Conservation (phyloP, 495 filamentous ascomycete genomes). For the Lichenothelia convexa region DNA sequence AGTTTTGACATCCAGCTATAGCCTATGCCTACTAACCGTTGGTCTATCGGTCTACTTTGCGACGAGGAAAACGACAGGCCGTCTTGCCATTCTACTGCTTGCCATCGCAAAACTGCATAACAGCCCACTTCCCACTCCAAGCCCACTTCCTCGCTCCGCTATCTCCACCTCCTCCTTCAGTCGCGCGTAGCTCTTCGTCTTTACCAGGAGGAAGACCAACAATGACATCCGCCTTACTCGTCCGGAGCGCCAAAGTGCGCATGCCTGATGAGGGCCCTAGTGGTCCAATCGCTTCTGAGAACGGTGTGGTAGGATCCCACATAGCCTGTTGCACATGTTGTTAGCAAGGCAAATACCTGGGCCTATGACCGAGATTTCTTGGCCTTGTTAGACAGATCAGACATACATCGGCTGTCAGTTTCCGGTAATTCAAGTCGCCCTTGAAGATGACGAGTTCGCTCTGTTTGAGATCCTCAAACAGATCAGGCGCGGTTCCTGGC, state of each 20-base stretch:
- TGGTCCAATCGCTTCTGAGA: slow-evolving; percentile 70
- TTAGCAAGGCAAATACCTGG: neutral
- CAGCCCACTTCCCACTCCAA: slow-evolving; percentile 94
- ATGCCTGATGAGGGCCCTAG: slow-evolving; percentile 64
- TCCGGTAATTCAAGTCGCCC: slow-evolving; percentile 90
- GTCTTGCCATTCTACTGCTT: no score
- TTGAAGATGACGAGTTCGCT: slow-evolving; percentile 91
- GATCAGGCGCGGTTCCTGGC: slow-evolving; percentile 40
- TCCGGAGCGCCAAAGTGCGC: slow-evolving; percentile 68
- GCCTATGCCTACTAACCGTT: no score
- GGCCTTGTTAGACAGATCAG: neutral
- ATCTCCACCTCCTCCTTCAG: slow-evolving; percentile 49
- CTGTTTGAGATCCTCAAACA: slow-evolving; percentile 62
- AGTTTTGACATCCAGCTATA: no score
- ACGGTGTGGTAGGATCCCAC: slow-evolving; percentile 81
- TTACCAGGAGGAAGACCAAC: slow-evolving; percentile 66
- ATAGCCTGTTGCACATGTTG: slow-evolving; percentile 32
- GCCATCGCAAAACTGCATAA: slow-evolving; percentile 72
- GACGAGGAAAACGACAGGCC: no score
- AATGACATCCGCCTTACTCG: slow-evolving; percentile 89
- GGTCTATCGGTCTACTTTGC: no score
- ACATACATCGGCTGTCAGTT: slow-evolving; percentile 72
- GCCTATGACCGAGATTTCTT: neutral
- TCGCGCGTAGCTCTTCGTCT: slow-evolving; percentile 58
- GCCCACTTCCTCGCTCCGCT: slow-evolving; percentile 74